phyloP scores from a whole-genome alignment of 164 flowering plant genomes.

The Tinospora cordifolia region DNA sequence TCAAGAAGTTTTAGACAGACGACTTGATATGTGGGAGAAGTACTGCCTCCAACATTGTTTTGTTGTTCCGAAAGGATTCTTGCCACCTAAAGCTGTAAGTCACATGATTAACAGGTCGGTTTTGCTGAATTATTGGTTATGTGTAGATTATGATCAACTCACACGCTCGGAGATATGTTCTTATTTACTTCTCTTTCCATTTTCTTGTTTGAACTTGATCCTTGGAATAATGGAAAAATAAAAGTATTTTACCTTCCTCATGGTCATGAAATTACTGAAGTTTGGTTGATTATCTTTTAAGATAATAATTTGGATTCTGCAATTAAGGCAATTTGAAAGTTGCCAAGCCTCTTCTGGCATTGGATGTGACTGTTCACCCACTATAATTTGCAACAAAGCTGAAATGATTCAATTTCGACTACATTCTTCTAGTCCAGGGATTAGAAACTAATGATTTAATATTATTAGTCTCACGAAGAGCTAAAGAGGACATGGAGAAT shows the following conservation, averaged over 20 bases:
- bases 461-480: too few species aligned
- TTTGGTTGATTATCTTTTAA: neutral
- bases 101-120: neutral
- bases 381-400: too few species aligned
- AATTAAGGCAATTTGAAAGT: neutral
- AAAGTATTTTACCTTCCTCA: neutral
- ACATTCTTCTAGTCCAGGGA: too few species aligned
- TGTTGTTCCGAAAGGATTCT: constrained; percentile 61
- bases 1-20: constrained; percentile 46
- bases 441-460: too few species aligned
- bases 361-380: neutral
- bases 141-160: neutral
- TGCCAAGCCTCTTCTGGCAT: neutral
- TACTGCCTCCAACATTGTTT: constrained; percentile 66
- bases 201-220: neutral
- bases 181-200: neutral
- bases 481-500: too few species aligned
- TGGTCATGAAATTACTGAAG: neutral
- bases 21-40: constrained; percentile 68
- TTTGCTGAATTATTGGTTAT: neutral
- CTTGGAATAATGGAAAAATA: neutral
- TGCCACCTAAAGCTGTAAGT: constrained; percentile 49
- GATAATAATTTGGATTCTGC: neutral
- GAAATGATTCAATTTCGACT: too few species aligned
- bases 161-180: neutral